Base-by-base conservation (phyloP, 768 basidiomycete genomes). In the Favolaschia claudopus region DNA sequence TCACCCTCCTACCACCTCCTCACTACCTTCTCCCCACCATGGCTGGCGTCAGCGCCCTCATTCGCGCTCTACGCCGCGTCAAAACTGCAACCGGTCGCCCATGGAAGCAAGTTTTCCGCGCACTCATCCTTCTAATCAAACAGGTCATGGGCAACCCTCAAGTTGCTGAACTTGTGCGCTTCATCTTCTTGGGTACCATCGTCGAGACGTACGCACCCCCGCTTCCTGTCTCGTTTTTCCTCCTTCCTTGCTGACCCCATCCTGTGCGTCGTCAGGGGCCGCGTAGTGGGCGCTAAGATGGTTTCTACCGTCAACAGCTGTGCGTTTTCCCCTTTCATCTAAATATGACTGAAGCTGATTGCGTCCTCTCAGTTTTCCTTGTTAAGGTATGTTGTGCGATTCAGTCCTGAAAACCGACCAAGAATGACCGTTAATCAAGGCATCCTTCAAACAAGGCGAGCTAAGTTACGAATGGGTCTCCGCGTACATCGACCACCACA, bases 401-500 rank as follows among this genome's bases (percentile, higher is more conserved):
- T 17, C 7, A 20, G 14, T 15, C 14, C 9, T 20, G 12, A 4
- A 31, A 31, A 37, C n/a, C n/a, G n/a, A 7, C 28, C 7, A 31
- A 38, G 28, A 7, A 38, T 36, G 1, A 36, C 15, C 7, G 1
- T 1, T n/a, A 25, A 20, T 39, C 15, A 24, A 61, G 58, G 63
- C 63, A 2, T 64, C 63, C 2, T 64, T 64, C 55, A 64, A 64
- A 32, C 58, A 64, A 32, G 63, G 63, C 10, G 63, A 60, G 20
- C 27, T 64, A 1, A 49, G 44, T 25, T 64, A 60, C 22, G 63
- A 60, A 42, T 64, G 58, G 56, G 56, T 64, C 7, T 64, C 63
- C 1, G 54, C 63, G 9, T 64, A 60, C 42, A 50, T 64, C 50
- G 63, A 64, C 54, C 58, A 60, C 49, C 63, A 64, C 58, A 64